Conservation (phyloP, 345 rosid species). For the Populus pruinosa region DNA sequence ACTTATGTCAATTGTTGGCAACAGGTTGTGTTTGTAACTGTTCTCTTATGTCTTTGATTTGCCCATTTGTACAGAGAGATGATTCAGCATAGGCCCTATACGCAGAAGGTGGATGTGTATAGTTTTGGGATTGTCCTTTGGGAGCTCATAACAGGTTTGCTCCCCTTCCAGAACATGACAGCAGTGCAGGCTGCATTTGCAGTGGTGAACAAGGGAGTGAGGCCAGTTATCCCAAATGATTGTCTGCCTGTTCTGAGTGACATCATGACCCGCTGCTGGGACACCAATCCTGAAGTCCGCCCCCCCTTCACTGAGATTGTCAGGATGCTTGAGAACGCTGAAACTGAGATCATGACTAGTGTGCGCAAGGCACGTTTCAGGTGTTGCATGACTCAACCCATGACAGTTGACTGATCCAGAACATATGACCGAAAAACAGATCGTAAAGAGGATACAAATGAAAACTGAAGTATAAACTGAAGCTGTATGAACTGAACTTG, state of each 20-base stretch:
- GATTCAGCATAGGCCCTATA: conserved; percentile 33
- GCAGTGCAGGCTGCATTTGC: conserved; percentile 38
- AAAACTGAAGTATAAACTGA: neutral
- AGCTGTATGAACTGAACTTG: neutral
- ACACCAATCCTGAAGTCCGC: conserved; percentile 26
- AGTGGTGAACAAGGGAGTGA: conserved; percentile 28
- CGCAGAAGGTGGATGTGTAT: conserved; percentile 32
- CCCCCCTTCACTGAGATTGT: conserved; percentile 25
- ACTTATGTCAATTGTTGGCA: neutral
- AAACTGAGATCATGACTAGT: conserved; percentile 25
- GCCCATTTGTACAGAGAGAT: conserved; percentile 19
- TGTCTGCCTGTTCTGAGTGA: conserved; percentile 25
- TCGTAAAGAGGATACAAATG: neutral
- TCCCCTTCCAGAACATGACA: conserved; percentile 34
- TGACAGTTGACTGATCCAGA: conserved; percentile 24
- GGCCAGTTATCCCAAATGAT: conserved; percentile 27
- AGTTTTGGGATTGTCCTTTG: conserved; percentile 35
- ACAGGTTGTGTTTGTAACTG: neutral
- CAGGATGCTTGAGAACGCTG: conserved; percentile 28
- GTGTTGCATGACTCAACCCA: conserved; percentile 29
- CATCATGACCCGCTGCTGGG: conserved; percentile 35
- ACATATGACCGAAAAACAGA: neutral
- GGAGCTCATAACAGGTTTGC: conserved; percentile 30
- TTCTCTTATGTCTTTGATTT: neutral
- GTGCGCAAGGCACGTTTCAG: conserved; percentile 35